A percentile compares a stretch with the other conserved stretches of the same genome.
Conservation (phyloP, 176 grass and related monocot species). For the Phyllostachys edulis region DNA sequence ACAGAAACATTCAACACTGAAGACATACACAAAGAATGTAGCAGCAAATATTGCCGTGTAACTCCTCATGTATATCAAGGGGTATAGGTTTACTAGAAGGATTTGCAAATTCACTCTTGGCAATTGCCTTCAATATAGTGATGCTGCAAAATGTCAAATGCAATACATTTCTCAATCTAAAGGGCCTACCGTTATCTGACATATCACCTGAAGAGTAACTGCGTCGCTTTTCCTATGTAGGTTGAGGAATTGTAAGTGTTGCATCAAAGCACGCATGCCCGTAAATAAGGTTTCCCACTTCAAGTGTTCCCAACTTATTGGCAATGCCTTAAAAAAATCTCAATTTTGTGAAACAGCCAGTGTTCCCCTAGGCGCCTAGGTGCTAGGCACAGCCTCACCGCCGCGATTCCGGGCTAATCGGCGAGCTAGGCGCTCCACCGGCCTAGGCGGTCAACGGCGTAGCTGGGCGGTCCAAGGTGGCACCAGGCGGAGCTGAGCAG, state of each 20-base stretch:
- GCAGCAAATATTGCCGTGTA: not conserved
- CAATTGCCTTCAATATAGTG: not conserved
- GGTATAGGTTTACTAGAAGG: not conserved
- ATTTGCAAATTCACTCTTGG: not conserved
- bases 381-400: too few species aligned
- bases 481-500: too few species aligned
- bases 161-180: not conserved
- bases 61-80: not conserved
- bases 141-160: not conserved
- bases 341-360: not conserved
- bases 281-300: not conserved
- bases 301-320: not conserved
- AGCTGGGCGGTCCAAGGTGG: too few species aligned
- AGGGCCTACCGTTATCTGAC: not conserved
- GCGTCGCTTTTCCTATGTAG: not conserved
- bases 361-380: too few species aligned
- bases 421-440: too few species aligned
- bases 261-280: not conserved
- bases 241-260: not conserved
- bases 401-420: too few species aligned
- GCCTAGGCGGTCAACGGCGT: too few species aligned
- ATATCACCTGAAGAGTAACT: not conserved
- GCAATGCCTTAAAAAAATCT: not conserved
- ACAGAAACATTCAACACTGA: not conserved
- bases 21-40: not conserved